Percentiles rank a stretch among this genome's conserved stretches.
These are phyloP conservation scores for Megacollybia platyphylla DNA, from an alignment of 1,284 basidiomycete genomes.

Conservation along the genomic window DNA sequence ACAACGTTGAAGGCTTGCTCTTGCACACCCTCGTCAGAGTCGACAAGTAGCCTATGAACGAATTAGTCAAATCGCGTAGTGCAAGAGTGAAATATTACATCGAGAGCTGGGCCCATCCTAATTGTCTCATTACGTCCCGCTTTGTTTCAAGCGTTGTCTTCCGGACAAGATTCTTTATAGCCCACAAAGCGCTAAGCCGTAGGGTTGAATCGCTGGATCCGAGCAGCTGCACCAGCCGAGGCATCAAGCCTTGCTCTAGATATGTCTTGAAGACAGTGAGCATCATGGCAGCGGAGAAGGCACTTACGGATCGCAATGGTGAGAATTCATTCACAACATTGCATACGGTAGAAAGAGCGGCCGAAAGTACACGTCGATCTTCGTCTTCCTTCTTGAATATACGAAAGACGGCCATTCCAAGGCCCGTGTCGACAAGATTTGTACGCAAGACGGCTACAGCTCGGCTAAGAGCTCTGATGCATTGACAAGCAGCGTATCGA, in stretches of 20 bases:
- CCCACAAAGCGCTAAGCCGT: conserved; percentile 65
- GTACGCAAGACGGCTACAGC: conserved; percentile 71
- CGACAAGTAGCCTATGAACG: conserved; percentile 30
- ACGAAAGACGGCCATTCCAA: conserved; percentile 59
- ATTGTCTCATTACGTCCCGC: conserved; percentile 42
- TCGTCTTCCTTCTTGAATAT: conserved; percentile 45
- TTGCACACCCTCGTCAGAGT: conserved; percentile 37
- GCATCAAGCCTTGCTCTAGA: conserved; percentile 51
- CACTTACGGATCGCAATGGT: conserved; percentile 56
- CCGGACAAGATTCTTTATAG: conserved; percentile 65
- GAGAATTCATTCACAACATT: conserved; percentile 84
- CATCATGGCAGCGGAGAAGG: conserved; percentile 5
- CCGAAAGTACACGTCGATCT: conserved; percentile 59
- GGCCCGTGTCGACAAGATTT: conserved; percentile 70
- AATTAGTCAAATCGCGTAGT: background rate
- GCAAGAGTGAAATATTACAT: background rate
- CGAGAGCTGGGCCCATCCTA: conserved; percentile 44
- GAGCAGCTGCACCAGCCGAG: conserved; percentile 47
- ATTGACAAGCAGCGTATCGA: conserved; percentile 77
- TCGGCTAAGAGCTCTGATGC: conserved; percentile 68
- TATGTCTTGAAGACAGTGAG: conserved; percentile 26
- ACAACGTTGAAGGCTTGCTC: conserved; percentile 58
- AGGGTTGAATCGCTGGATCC: conserved; percentile 41
- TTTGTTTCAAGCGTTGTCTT: conserved; percentile 51
- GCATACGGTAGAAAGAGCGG: conserved; percentile 67